Conservation (phyloP, 257 asterid genomes). For the Lithospermum erythrorhizon region DNA sequence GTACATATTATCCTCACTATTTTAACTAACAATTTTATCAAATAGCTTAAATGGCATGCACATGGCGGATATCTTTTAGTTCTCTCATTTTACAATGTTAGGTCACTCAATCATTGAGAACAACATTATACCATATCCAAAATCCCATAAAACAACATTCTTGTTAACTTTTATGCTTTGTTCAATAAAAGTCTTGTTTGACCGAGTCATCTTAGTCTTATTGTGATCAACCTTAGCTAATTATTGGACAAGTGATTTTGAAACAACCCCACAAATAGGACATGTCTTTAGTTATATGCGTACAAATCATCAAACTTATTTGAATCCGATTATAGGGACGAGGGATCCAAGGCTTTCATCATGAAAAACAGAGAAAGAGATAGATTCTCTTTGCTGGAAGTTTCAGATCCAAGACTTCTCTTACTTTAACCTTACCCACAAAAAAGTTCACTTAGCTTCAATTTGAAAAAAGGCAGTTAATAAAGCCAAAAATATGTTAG, state of each 20-base stretch:
- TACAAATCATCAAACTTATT: background rate
- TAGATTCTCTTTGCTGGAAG: constrained; percentile 1
- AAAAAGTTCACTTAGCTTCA: no score
- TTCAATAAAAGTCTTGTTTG: background rate
- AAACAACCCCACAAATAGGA: constrained; percentile 2
- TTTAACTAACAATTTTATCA: no score
- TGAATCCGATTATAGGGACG: constrained; percentile 3
- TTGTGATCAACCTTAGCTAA: no score
- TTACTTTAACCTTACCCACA: no score
- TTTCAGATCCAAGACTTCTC: constrained; percentile 5
- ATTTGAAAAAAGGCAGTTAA: no score
- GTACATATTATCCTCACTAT: no score
- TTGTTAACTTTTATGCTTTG: constrained; percentile 5
- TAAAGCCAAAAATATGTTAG: no score
- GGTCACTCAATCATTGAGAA: constrained; percentile 2
- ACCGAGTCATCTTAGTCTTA: background rate
- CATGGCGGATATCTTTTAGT: background rate
- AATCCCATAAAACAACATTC: background rate
- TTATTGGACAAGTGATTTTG: background rate
- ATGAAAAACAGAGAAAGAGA: constrained; percentile 1
- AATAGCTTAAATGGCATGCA: background rate
- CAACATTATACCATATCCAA: constrained; percentile 5
- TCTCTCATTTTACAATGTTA: background rate
- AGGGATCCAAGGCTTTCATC: constrained; percentile 6
- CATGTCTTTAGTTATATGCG: constrained; percentile 4